Conservation (phyloP, 192 early-diverging fungal species). For the Gamsiella multidivaricata region DNA sequence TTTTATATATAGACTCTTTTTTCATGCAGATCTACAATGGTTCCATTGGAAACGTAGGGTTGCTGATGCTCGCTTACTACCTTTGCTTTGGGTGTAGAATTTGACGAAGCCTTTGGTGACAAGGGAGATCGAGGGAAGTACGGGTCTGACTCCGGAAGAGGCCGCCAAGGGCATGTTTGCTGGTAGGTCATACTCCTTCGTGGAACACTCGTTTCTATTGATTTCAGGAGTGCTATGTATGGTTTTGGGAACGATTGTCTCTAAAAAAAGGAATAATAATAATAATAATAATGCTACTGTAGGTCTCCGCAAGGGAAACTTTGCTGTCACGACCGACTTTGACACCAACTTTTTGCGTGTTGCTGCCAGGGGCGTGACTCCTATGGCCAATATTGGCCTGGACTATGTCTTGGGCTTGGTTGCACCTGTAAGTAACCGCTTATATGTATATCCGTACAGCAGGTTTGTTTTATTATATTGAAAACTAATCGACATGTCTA, state of each 20-base stretch:
- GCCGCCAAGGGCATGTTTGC: conserved; percentile 65
- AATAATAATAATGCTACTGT: not conserved
- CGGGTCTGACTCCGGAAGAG: conserved; percentile 67
- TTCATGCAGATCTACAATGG: too few species aligned
- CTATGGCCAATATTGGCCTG: conserved; percentile 23
- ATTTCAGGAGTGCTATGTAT: too few species aligned
- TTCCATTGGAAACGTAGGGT: too few species aligned
- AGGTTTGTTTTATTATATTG: not conserved
- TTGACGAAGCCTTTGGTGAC: conserved; percentile 78
- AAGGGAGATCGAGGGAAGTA: conserved; percentile 74
- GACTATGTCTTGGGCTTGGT: conserved; percentile 30
- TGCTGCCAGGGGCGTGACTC: conserved; percentile 30
- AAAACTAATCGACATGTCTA: too few species aligned
- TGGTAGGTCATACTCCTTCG: too few species aligned
- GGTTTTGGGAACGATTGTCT: too few species aligned
- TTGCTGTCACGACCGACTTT: conserved; percentile 47
- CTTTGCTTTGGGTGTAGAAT: conserved; percentile 56
- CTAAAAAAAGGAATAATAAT: not conserved
- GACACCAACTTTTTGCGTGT: conserved; percentile 40
- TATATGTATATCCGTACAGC: not conserved
- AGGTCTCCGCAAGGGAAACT: conserved; percentile 45
- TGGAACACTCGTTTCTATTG: too few species aligned
- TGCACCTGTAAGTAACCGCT: conserved; percentile 29
- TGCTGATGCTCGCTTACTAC: not conserved
- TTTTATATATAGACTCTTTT: too few species aligned